These are phyloP conservation scores for Didymellaceae sp. DNA, from an alignment of 2,329 filamentous ascomycete genomes.

Conservation along the genomic window DNA sequence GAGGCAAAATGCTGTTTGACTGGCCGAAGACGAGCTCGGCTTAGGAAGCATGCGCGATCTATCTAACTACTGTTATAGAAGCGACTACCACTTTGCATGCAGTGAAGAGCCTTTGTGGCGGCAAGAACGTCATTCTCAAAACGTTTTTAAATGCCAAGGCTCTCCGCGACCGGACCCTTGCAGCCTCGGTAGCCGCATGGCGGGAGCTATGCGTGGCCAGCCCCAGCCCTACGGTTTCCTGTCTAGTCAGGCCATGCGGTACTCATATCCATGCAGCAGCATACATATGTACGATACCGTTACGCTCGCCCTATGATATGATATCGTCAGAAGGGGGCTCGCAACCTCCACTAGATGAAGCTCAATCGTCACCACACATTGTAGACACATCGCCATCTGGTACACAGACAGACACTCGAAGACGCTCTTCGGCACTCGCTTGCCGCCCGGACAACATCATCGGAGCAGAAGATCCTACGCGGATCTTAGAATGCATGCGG, in stretches of 20 bases:
- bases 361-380: background rate
- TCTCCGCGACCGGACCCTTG: too few species aligned
- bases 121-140: too few species aligned
- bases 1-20: constrained; percentile 22
- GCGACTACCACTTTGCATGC: constrained; percentile 6
- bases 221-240: constrained; percentile 12
- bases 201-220: constrained; percentile 19
- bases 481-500: constrained; percentile 41
- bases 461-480: constrained; percentile 33
- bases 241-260: constrained; percentile 17
- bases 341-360: constrained; percentile 12
- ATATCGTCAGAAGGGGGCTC: constrained; percentile 22
- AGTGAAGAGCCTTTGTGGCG: constrained; percentile 13
- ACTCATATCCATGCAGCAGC: constrained; percentile 7
- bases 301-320: constrained; percentile 32
- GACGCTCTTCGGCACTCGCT: constrained; percentile 1
- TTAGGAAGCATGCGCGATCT: constrained; percentile 16
- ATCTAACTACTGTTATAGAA: constrained; percentile 5
- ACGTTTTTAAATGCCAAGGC: too few species aligned
- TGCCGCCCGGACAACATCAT: constrained; percentile 17
- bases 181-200: constrained; percentile 20
- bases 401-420: background rate
- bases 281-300: constrained; percentile 3
- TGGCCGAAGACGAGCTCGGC: constrained; percentile 11
- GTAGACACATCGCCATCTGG: background rate